Conservation (phyloP, 176 grass and related monocot genomes). For the Canna indica region DNA sequence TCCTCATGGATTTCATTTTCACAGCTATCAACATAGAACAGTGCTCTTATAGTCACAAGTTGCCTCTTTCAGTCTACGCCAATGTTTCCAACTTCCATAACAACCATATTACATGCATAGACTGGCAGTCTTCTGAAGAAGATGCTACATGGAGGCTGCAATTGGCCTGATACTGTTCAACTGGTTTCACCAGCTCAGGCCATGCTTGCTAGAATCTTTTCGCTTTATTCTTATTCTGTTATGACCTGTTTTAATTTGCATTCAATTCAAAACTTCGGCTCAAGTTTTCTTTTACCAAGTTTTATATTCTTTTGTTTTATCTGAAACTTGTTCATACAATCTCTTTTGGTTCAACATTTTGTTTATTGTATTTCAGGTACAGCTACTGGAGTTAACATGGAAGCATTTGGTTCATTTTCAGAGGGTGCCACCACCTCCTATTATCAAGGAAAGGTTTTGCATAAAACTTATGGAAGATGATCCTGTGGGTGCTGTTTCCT, state of each 20-base stretch:
- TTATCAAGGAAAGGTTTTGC: constrained; percentile 90
- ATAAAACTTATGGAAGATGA: constrained; percentile 66
- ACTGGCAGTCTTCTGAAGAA: not conserved
- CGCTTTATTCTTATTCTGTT: not conserved
- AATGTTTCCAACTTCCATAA: not conserved
- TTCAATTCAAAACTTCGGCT: not conserved
- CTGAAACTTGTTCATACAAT: not conserved
- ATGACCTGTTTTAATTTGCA: not conserved
- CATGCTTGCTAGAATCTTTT: not conserved
- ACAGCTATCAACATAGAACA: not conserved
- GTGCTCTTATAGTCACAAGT: not conserved
- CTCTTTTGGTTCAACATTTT: not conserved
- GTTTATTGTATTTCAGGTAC: constrained; percentile 40
- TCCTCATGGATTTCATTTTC: not conserved
- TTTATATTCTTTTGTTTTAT: not conserved
- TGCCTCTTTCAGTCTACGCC: not conserved
- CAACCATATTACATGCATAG: not conserved
- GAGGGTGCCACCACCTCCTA: constrained; percentile 46
- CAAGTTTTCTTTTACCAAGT: not conserved
- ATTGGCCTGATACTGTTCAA: not conserved
- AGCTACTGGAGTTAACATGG: constrained; percentile 58
- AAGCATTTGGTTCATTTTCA: constrained; percentile 37
- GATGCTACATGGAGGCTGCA: not conserved
- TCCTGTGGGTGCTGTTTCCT: constrained; percentile 34
- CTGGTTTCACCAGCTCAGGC: not conserved